These are phyloP conservation scores for Colletotrichum higginsianum DNA, from an alignment of 2,329 filamentous ascomycete genomes.

Conservation along the genomic window DNA sequence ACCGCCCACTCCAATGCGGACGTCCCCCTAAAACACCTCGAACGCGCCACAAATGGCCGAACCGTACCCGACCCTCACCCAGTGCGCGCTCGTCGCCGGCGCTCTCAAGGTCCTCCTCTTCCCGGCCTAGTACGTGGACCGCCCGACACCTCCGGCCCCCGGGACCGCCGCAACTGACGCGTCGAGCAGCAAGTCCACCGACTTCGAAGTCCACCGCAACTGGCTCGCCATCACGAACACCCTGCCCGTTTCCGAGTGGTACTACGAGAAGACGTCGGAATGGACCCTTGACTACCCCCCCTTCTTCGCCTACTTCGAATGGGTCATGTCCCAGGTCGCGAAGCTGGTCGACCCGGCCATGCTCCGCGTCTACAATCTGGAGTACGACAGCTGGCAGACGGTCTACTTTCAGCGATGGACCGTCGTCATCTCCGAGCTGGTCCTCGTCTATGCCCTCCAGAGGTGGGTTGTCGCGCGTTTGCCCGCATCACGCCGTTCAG, in stretches of 20 bases:
- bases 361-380: constrained; percentile 84
- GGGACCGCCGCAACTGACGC: constrained; percentile 39
- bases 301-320: constrained; percentile 98
- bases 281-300: constrained; percentile 99
- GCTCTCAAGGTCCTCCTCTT: constrained; percentile 94
- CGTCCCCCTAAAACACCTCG: constrained; percentile 9
- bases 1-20: constrained; percentile 42
- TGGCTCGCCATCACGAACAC: constrained; percentile 98
- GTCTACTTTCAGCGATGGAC: constrained; percentile 93
- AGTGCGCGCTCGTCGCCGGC: constrained; percentile 88
- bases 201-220: constrained; percentile 99
- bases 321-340: constrained; percentile 87
- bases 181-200: constrained; percentile 87
- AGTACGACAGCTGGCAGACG: constrained; percentile 93
- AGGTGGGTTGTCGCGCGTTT: constrained; percentile 60
- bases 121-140: constrained; percentile 85
- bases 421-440: constrained; percentile 87
- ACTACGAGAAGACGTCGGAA: constrained; percentile 97
- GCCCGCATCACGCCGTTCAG: too few species aligned
- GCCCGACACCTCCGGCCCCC: constrained; percentile 14
- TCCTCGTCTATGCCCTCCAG: constrained; percentile 87
- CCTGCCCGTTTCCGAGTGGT: constrained; percentile 90
- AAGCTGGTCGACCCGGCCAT: constrained; percentile 84
- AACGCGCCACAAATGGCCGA: constrained; percentile 75
- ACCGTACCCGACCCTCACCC: constrained; percentile 86